phyloP scores from a whole-genome alignment of 2,329 filamentous ascomycete genomes.

The Talaromyces rugulosus region DNA sequence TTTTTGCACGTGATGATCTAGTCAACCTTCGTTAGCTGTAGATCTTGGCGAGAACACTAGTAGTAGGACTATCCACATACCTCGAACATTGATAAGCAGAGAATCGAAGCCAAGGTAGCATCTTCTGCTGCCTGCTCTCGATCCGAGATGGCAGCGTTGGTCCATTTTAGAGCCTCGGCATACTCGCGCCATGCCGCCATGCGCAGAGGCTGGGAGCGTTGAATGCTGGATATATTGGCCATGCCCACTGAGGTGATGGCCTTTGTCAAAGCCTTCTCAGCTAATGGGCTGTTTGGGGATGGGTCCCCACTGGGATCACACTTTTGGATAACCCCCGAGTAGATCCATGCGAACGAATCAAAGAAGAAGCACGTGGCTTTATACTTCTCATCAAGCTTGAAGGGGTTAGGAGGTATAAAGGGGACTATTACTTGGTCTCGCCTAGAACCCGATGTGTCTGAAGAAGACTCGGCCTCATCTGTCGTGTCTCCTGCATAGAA shows the following conservation, averaged over 20 bases:
- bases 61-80: conserved; percentile 31
- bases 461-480: not conserved
- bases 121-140: conserved; percentile 32
- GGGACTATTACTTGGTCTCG: not conserved
- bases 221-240: conserved; percentile 55
- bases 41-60: not conserved
- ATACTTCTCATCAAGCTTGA: conserved; percentile 12
- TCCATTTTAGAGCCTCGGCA: conserved; percentile 48
- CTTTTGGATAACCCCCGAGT: conserved; percentile 22
- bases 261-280: conserved; percentile 34
- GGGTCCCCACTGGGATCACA: conserved; percentile 20
- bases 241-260: conserved; percentile 57
- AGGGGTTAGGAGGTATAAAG: not conserved
- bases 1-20: conserved; percentile 39
- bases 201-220: conserved; percentile 44
- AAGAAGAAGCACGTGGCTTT: conserved; percentile 34
- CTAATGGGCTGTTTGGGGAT: conserved; percentile 17
- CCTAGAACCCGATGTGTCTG: not conserved
- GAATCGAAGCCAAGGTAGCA: conserved; percentile 49
- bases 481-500: not conserved
- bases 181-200: conserved; percentile 51
- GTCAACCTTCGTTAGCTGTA: not conserved
- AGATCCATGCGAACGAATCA: conserved; percentile 29
- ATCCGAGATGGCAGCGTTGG: conserved; percentile 30
- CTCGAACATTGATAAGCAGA: conserved; percentile 60